Conservation (phyloP, 2,329 filamentous ascomycete genomes). For the Orbilia quercus region DNA sequence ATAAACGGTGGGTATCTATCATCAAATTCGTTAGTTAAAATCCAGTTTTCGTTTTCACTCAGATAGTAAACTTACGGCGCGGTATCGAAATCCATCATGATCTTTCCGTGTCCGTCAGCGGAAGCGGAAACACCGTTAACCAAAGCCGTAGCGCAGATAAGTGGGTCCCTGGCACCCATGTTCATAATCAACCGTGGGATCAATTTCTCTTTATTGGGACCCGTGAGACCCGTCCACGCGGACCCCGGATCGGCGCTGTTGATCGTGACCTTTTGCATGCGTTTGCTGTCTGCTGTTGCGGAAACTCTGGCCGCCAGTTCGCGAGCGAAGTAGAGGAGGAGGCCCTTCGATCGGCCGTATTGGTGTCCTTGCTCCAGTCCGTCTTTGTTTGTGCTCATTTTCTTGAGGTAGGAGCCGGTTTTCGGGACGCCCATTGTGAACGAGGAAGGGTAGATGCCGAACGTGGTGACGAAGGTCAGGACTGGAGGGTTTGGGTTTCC, state of each 20-base stretch:
- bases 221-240: constrained; percentile 63
- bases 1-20: constrained; percentile 63
- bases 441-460: constrained; percentile 63
- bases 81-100: constrained; percentile 63
- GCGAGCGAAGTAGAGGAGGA: constrained; percentile 63
- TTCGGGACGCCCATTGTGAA: constrained; percentile 63
- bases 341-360: constrained; percentile 63
- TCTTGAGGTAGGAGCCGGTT: constrained; percentile 62
- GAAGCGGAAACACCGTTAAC: constrained; percentile 63
- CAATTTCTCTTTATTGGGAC: constrained; percentile 62
- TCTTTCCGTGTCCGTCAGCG: constrained; percentile 62
- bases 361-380: constrained; percentile 63
- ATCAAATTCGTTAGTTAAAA: background rate
- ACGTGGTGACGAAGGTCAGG: constrained; percentile 63
- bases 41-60: background rate
- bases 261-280: constrained; percentile 61
- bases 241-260: constrained; percentile 64
- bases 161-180: constrained; percentile 62
- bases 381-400: constrained; percentile 63
- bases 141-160: constrained; percentile 63
- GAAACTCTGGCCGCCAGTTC: constrained; percentile 62
- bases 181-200: constrained; percentile 64
- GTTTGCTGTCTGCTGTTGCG: constrained; percentile 56
- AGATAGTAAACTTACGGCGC: constrained; percentile 60
- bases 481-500: constrained; percentile 62